These are phyloP conservation scores for Diplocarpon rosae DNA, from an alignment of 2,329 filamentous ascomycete genomes.

Conservation along the genomic window DNA sequence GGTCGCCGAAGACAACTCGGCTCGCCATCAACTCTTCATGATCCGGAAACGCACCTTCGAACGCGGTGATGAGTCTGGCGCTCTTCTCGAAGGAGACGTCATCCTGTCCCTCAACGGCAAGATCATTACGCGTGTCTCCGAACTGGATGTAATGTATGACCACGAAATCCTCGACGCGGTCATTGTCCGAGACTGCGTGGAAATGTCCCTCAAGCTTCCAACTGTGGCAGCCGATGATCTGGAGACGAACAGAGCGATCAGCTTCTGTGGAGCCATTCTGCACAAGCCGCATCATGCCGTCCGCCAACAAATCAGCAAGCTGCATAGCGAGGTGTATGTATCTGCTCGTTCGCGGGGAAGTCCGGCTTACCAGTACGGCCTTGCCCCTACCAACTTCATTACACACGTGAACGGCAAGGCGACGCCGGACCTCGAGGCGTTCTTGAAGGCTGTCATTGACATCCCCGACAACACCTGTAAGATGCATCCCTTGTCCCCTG, in stretches of 20 bases:
- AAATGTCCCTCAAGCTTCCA: constrained; percentile 64
- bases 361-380: constrained; percentile 78
- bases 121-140: constrained; percentile 83
- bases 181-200: constrained; percentile 74
- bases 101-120: constrained; percentile 84
- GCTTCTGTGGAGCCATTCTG: constrained; percentile 89
- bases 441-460: constrained; percentile 69
- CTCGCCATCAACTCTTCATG: constrained; percentile 96
- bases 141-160: constrained; percentile 94
- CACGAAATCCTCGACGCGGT: constrained; percentile 73
- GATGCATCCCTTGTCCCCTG: constrained; percentile 22
- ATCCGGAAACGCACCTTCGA: constrained; percentile 79
- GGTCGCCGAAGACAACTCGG: constrained; percentile 77
- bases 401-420: constrained; percentile 86
- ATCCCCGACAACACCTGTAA: constrained; percentile 90
- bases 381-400: constrained; percentile 95
- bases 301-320: constrained; percentile 89
- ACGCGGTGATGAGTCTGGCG: constrained; percentile 47
- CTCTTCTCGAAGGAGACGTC: constrained; percentile 81
- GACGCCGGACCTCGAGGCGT: constrained; percentile 71
- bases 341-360: constrained; percentile 75
- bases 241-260: constrained; percentile 83
- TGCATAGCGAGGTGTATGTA: constrained; percentile 94
- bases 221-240: constrained; percentile 84
- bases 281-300: constrained; percentile 94